Evolutionary conservation across 1,284 basidiomycete species (phyloP), one percentile per base, ranked within the genome.

Genomic region (Vanrija sp.): DNA sequence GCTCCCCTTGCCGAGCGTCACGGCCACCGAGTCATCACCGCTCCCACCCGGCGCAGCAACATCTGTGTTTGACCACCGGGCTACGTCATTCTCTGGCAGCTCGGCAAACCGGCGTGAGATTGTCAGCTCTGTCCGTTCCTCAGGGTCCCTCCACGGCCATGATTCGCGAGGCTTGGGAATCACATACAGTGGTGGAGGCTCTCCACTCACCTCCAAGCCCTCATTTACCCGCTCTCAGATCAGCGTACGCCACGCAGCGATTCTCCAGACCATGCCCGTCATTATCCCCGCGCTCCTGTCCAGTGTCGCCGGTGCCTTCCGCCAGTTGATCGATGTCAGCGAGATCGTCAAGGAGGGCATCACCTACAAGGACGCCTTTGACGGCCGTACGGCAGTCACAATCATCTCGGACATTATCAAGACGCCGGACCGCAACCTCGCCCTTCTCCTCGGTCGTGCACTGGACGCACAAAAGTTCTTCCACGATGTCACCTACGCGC

Each of bases 391-490:
- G 69, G 96, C 96, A 0, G 95, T 99, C 28, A 90, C 95, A 76
- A 89, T 91, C 76, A 91, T 99, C 64, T 88, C 91, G 18, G 91
- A 94, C 70, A 95, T 98, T 75, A 97, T 98, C 82, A 95, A 94
- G 77, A 98, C 95, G 3, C 92, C 91, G 6, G 96, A 99, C 77
- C 84, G 96, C 18, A 98, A 97, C 74, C 83, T 99, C 21, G 96
- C 96, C 5, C 78, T 98, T 45, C 81, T 99, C 3, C 83, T 98
- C 10, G 96, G 96, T 14, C 84, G 96, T 47, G 93, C 95, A 6
- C 81, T 99, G 54, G 96, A 98, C 71, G 89, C 93, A 14, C 96
- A 98, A 78, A 98, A 98, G 79, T 98, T 95, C 79, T 98, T 98
- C 75, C 96, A 99, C 74, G 96, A 98, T 69, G 96, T 98, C 62